These are phyloP conservation scores for Dactylonectria estremocensis DNA, from an alignment of 2,329 filamentous ascomycete species.

Conservation along the genomic window DNA sequence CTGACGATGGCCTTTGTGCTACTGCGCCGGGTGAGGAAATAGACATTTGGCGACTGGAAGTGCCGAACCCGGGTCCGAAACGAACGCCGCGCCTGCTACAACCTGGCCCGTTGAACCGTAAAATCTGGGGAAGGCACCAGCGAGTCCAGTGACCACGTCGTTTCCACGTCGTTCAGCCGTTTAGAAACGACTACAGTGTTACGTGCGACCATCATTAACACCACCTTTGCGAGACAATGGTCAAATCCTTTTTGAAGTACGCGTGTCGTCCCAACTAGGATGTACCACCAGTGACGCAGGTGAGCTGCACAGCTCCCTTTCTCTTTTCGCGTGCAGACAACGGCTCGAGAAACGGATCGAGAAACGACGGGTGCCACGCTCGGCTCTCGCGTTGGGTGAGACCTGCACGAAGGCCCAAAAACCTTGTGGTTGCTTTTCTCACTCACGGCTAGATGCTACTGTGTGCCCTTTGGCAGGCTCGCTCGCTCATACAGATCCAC, in stretches of 20 bases:
- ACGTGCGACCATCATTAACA: background rate
- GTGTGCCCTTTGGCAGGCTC: slow-evolving; percentile 24
- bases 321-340: background rate
- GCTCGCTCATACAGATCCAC: slow-evolving; percentile 29
- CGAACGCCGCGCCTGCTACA: background rate
- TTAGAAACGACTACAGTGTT: background rate
- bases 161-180: background rate
- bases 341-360: background rate
- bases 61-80: slow-evolving; percentile 3
- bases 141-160: too few relatives aligned
- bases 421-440: slow-evolving; percentile 37
- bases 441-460: slow-evolving; percentile 29
- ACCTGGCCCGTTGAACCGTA: background rate
- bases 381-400: slow-evolving; percentile 35
- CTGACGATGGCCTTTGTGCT: background rate
- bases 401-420: slow-evolving; percentile 38
- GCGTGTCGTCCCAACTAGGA: slow-evolving; percentile 6
- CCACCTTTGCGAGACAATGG: slow-evolving; percentile 7
- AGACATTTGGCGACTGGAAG: slow-evolving; percentile 6
- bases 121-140: background rate
- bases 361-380: background rate
- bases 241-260: slow-evolving; percentile 3
- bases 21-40: background rate
- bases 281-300: slow-evolving; percentile 3
- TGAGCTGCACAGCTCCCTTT: background rate